Conservation (phyloP, 257 asterid genomes). For the Solanum megistacrolobum region DNA sequence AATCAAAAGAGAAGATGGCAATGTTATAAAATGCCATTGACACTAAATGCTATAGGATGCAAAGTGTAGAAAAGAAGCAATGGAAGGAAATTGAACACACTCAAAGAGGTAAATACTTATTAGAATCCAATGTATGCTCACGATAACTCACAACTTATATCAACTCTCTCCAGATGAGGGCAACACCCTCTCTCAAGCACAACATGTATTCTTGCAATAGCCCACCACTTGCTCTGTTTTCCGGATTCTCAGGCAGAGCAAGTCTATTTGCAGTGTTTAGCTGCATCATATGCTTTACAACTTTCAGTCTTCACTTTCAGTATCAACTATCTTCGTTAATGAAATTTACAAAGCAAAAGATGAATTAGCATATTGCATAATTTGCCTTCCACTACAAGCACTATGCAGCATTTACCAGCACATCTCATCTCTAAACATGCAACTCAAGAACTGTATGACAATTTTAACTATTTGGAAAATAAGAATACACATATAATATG, state of each 20-base stretch:
- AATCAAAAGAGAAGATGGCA: neutral
- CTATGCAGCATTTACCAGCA: neutral
- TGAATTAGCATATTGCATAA: neutral
- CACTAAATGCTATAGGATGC: neutral
- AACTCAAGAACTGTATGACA: neutral
- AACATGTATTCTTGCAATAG: neutral
- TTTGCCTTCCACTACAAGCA: neutral
- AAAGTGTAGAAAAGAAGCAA: neutral
- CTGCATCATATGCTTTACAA: neutral
- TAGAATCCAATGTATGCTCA: neutral
- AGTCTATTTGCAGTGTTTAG: too few relatives aligned
- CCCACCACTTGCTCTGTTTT: too few relatives aligned
- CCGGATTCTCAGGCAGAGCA: too few relatives aligned
- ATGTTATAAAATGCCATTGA: neutral
- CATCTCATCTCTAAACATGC: neutral
- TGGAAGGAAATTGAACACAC: neutral
- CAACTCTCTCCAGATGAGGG: neutral
- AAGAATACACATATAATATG: slow-evolving; percentile 62
- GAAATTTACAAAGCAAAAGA: neutral
- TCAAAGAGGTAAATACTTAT: neutral
- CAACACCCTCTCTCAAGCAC: neutral
- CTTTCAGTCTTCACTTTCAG: neutral
- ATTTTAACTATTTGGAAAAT: neutral
- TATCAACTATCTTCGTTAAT: neutral
- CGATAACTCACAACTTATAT: neutral